Evolutionary conservation across 2,329 filamentous ascomycete species (phyloP).

Genomic region (Macrophomina phaseolina): DNA sequence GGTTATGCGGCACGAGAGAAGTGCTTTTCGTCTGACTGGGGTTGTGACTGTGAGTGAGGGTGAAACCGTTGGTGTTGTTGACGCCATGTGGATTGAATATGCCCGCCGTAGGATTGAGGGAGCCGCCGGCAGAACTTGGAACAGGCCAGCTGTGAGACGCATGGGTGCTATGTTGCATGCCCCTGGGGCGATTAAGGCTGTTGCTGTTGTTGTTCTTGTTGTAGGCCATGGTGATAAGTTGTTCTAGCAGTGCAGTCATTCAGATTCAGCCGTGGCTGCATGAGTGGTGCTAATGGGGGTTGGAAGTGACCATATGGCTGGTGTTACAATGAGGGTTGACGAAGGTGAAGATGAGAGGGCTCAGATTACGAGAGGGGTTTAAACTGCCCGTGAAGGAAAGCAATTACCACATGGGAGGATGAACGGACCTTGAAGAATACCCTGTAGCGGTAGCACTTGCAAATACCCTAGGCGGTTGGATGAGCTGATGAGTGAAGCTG

Average conservation of each 20-base stretch:
- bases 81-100: conserved; percentile 1
- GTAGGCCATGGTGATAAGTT: background rate
- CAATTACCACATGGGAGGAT: no score
- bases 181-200: background rate
- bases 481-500: background rate
- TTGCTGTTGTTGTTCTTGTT: background rate
- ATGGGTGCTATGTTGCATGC: background rate
- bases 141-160: background rate
- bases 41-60: background rate
- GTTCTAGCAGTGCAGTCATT: no score
- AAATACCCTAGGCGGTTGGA: no score
- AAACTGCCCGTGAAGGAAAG: no score
- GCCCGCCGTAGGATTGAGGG: conserved; percentile 5
- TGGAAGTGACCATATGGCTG: no score
- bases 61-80: background rate
- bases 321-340: no score
- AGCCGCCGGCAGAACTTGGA: background rate
- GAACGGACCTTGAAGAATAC: no score
- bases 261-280: no score
- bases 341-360: background rate
- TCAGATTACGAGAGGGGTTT: no score
- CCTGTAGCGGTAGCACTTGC: no score
- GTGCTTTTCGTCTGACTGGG: background rate
- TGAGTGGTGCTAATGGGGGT: no score
- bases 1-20: background rate